These are phyloP conservation scores for Stramenopiles sp. DNA, from an alignment of 352 stramenopile species.

Conservation along the genomic window DNA sequence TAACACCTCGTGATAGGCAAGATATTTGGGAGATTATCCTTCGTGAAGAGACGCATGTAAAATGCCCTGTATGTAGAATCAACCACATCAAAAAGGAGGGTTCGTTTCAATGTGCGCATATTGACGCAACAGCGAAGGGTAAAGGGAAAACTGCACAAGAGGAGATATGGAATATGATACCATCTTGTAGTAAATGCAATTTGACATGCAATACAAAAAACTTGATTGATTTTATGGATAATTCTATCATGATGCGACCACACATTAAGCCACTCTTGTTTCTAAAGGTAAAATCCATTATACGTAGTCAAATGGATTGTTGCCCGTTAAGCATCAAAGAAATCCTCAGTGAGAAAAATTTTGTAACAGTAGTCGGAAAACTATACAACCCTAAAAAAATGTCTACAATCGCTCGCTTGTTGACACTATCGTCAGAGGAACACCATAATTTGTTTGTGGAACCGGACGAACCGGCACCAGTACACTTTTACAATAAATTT, in stretches of 20 bases:
- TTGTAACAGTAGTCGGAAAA: background rate
- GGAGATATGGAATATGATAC: background rate
- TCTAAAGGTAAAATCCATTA: background rate
- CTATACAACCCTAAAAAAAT: background rate
- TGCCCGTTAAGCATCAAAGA: background rate
- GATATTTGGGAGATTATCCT: conserved; percentile 2
- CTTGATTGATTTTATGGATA: conserved; percentile 1
- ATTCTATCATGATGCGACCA: background rate
- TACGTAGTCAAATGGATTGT: background rate
- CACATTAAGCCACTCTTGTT: background rate
- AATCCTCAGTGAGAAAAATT: background rate
- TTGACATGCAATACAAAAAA: background rate
- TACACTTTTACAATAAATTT: background rate
- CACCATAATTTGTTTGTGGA: conserved; percentile 1
- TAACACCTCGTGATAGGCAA: background rate
- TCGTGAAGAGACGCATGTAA: background rate
- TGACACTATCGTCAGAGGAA: background rate
- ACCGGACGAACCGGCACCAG: background rate
- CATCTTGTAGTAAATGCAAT: conserved; percentile 2
- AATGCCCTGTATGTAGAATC: background rate
- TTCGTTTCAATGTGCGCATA: background rate
- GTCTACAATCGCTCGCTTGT: background rate
- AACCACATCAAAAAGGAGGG: background rate
- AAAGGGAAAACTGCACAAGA: background rate
- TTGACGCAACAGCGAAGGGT: background rate